phyloP scores from a whole-genome alignment of 371 early-diverging fungal genomes.

The Encephalitozoon intestinalis region DNA sequence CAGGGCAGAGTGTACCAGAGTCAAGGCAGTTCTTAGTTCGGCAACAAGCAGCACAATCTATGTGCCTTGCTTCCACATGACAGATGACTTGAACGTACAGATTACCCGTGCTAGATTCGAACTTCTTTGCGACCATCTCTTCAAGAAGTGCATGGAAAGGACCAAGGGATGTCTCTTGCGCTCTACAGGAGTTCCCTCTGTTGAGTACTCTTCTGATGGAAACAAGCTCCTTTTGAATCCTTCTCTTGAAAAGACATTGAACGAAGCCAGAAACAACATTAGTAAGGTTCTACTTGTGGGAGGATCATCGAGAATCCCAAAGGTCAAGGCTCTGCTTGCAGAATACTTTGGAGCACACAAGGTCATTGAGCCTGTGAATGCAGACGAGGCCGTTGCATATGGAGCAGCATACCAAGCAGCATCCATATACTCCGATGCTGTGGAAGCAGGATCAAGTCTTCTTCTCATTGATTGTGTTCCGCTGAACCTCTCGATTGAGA shows the following conservation, averaged over 20 bases:
- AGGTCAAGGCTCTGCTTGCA: conserved; percentile 50
- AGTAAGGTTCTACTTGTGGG: conserved; percentile 58
- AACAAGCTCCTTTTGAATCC: conserved; percentile 27
- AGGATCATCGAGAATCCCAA: conserved; percentile 60
- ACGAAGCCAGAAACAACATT: conserved; percentile 25
- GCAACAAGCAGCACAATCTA: conserved; percentile 76
- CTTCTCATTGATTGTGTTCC: conserved; percentile 54
- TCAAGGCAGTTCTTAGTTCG: conserved; percentile 66
- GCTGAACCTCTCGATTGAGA: conserved; percentile 55
- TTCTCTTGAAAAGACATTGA: conserved; percentile 26
- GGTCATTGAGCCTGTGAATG: conserved; percentile 52
- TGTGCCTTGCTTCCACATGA: conserved; percentile 66
- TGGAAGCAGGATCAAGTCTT: conserved; percentile 17
- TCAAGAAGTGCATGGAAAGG: conserved; percentile 32
- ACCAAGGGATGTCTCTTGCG: conserved; percentile 34
- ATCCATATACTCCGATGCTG: conserved; percentile 36
- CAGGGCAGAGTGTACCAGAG: conserved; percentile 48
- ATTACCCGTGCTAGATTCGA: conserved; percentile 48
- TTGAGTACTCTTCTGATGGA: conserved; percentile 38
- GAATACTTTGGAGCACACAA: conserved; percentile 49
- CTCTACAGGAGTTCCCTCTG: neutral
- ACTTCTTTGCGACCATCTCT: conserved; percentile 40
- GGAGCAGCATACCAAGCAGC: conserved; percentile 59
- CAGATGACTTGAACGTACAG: conserved; percentile 65
- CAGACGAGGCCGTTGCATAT: conserved; percentile 58